Conservation (phyloP, 2,329 filamentous ascomycete species). For the Xylariaceae sp. region DNA sequence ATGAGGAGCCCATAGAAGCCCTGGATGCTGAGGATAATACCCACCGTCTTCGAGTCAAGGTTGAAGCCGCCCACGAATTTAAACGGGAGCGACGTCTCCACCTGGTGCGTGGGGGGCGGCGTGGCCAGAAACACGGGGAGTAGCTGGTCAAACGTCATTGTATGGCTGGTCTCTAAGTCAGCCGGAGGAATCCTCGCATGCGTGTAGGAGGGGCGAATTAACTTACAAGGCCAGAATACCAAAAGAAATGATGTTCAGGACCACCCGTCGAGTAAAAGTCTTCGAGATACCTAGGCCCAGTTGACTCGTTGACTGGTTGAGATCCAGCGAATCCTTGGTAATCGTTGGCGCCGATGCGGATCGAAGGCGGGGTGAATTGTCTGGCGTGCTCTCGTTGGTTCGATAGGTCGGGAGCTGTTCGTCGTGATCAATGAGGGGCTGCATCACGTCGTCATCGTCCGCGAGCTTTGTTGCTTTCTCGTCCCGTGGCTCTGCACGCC, state of each 20-base stretch:
- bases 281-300: slow-evolving; percentile 37
- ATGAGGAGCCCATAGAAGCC: slow-evolving; percentile 85
- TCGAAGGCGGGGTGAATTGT: slow-evolving; percentile 35
- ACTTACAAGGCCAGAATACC: slow-evolving; percentile 93
- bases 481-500: slow-evolving; percentile 34
- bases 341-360: slow-evolving; percentile 26
- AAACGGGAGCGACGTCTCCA: slow-evolving; percentile 64
- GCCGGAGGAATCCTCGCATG: slow-evolving; percentile 19
- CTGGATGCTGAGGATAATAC: slow-evolving; percentile 81
- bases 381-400: slow-evolving; percentile 51
- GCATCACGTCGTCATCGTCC: slow-evolving; percentile 48
- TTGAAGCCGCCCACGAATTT: slow-evolving; percentile 84
- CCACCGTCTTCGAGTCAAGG: slow-evolving; percentile 76
- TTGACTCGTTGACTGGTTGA: slow-evolving; percentile 27
- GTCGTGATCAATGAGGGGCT: slow-evolving; percentile 56
- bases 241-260: slow-evolving; percentile 83
- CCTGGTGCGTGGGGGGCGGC: slow-evolving; percentile 42
- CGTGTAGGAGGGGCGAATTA: background rate
- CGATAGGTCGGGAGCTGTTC: slow-evolving; percentile 65
- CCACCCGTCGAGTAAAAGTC: slow-evolving; percentile 77
- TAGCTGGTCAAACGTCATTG: slow-evolving; percentile 92
- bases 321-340: slow-evolving; percentile 35
- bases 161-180: slow-evolving; percentile 58
- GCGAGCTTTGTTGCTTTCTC: slow-evolving; percentile 34
- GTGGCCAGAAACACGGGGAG: slow-evolving; percentile 89